phyloP scores from a whole-genome alignment of 2,329 filamentous ascomycete species.

The Thelonectria blattea region DNA sequence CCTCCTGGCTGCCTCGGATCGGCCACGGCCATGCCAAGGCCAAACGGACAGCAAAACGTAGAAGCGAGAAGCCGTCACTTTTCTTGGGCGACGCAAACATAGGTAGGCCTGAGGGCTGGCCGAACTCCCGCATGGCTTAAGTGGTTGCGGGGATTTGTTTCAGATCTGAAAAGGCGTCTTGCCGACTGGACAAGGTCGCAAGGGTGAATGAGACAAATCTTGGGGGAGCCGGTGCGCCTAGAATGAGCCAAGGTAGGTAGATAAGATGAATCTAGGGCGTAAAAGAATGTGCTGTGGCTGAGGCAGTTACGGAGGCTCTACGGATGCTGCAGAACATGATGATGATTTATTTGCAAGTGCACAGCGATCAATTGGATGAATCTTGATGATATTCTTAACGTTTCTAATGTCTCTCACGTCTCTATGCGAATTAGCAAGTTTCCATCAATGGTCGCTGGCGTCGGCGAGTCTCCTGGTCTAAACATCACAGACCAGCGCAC shows the following conservation, averaged over 20 bases:
- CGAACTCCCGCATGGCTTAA: conserved; percentile 8
- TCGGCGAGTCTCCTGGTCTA: neutral
- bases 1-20: conserved; percentile 9
- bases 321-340: neutral
- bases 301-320: too few species aligned
- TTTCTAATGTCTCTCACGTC: neutral
- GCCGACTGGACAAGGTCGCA: neutral
- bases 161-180: conserved; percentile 9
- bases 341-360: neutral
- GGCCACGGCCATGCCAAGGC: conserved; percentile 7
- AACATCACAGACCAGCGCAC: neutral
- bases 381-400: too few species aligned
- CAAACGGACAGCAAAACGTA: conserved; percentile 15
- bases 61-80: neutral
- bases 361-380: too few species aligned
- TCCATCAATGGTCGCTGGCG: neutral
- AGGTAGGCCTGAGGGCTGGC: neutral
- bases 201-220: conserved; percentile 1
- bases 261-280: too few species aligned
- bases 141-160: conserved; percentile 19
- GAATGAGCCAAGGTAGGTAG: neutral
- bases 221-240: conserved; percentile 5
- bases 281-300: too few species aligned
- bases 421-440: neutral
- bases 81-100: neutral